Base-by-base conservation (phyloP, 1,139 yeast species). In the Hemisphaericaspora subhashii region DNA sequence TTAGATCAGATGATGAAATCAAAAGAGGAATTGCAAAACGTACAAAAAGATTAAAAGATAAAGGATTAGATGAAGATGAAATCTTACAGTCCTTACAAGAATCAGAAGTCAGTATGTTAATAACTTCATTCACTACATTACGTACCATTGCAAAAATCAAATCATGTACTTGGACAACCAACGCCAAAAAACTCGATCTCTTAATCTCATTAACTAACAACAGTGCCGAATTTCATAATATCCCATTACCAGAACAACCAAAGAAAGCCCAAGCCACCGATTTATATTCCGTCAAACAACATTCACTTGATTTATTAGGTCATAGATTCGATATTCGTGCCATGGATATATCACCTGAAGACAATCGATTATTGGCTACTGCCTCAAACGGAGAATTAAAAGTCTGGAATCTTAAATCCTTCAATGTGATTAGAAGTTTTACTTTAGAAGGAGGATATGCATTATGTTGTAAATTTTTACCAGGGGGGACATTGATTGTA, bases 331-430 rank as follows among this genome's bases (percentile, higher is more conserved):
- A 94, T 59, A 75, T 92, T 25, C 76, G 98, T 54, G 77, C 96
- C 5, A 68, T 87, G 58, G 90, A 89, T 48, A 71, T 94, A 28
- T 84, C 95, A 36, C 78, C 82, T 33, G 95, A 88, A 58, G 97
- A 90, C 62, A 80, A 83, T 55, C 81, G 80, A 55, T 66, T 92
- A 47, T 66, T 90, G 33, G 95, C 92, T 2, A 84, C 96, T 4
- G 96, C 96, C 1, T 85, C 97, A 1, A 88, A 89, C 54, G 97
- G 98, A 9, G 78, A 79, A 49, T 65, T 92, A 45, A 94, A 92
- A 57, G 73, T 94, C 23, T 90, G 97, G 97, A 94, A 92, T 55
- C 60, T 86, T 32, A 73, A 74, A 45, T 82, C 94, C 1, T 72
- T 70, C 23, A 78, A 80, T 45, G 94, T 96, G 47, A 74, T 92